Conservation (phyloP, 2,329 filamentous ascomycete species). For the Bimuria novae-zelandiae region DNA sequence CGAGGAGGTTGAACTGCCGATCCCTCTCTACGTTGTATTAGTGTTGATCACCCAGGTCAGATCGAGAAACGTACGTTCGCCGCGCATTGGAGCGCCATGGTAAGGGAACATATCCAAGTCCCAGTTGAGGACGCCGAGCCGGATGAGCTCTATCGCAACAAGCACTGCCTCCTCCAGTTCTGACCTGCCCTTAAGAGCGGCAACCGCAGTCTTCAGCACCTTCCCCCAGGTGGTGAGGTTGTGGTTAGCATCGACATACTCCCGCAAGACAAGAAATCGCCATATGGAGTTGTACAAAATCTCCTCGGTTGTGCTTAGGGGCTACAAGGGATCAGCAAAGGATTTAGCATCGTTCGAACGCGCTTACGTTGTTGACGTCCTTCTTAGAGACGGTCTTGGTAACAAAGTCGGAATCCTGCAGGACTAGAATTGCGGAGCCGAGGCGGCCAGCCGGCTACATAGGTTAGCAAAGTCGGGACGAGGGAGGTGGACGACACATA, state of each 20-base stretch:
- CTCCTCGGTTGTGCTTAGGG: constrained; percentile 68
- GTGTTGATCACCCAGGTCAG: background rate
- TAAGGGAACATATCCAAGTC: constrained; percentile 64
- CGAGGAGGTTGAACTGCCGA: constrained; percentile 75
- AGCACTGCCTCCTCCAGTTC: constrained; percentile 78
- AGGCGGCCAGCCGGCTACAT: constrained; percentile 49
- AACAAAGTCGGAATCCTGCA: constrained; percentile 72
- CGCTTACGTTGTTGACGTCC: constrained; percentile 44
- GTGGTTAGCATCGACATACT: constrained; percentile 80
- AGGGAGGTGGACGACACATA: constrained; percentile 7
- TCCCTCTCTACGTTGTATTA: constrained; percentile 64
- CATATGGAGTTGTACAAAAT: constrained; percentile 77
- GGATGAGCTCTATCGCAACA: constrained; percentile 82
- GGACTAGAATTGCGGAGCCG: constrained; percentile 57
- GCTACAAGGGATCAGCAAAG: constrained; percentile 33
- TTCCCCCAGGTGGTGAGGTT: constrained; percentile 80
- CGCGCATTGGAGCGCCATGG: constrained; percentile 63
- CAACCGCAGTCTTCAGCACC: constrained; percentile 72
- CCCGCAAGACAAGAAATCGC: constrained; percentile 87
- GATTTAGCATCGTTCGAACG: background rate
- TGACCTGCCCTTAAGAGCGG: constrained; percentile 61
- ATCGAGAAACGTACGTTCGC: constrained; percentile 42
- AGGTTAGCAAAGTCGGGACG: constrained; percentile 12
- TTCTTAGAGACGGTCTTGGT: constrained; percentile 68
- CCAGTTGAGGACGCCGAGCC: constrained; percentile 76